These are phyloP conservation scores for Chlorella vulgaris DNA, from an alignment of 139 green algal genomes.

Conservation along the genomic window DNA sequence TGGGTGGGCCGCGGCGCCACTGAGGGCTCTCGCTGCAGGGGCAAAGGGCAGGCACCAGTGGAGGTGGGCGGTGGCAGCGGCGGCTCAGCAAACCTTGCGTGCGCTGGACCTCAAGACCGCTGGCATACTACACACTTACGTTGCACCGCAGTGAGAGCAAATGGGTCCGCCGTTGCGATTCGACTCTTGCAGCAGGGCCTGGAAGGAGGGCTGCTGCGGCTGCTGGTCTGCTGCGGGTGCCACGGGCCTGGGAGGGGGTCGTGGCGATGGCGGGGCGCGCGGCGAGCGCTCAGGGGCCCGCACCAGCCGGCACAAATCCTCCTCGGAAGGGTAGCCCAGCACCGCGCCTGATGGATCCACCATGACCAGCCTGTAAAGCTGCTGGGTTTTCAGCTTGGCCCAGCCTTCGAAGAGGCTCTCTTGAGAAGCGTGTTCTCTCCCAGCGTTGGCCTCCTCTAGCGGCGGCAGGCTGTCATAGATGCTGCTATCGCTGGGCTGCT, in stretches of 20 bases:
- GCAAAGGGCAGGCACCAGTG: not conserved
- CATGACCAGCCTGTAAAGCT: conserved; percentile 3
- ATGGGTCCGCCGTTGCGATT: conserved; percentile 9
- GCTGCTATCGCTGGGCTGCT: too few relatives aligned
- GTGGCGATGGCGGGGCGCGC: too few relatives aligned
- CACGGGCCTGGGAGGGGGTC: not conserved
- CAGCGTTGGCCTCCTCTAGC: not conserved
- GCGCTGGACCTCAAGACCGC: not conserved
- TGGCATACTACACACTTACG: conserved; percentile 17
- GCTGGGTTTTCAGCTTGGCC: not conserved
- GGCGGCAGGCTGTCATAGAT: not conserved
- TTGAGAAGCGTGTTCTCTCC: not conserved
- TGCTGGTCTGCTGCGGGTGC: not conserved
- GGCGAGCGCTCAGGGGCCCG: too few relatives aligned
- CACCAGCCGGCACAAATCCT: not conserved
- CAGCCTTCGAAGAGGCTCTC: conserved; percentile 6
- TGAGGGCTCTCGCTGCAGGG: conserved; percentile 41
- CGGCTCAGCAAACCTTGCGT: not conserved
- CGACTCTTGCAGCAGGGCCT: conserved; percentile 23
- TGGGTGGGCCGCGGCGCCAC: conserved; percentile 64
- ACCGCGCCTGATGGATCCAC: not conserved
- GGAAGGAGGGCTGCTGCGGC: conserved; percentile 10
- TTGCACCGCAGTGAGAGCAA: conserved; percentile 34
- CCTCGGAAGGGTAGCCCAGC: not conserved
- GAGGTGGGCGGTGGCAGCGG: not conserved